phyloP scores from a whole-genome alignment of 2,329 filamentous ascomycete genomes.

The Cladosporium sp. region DNA sequence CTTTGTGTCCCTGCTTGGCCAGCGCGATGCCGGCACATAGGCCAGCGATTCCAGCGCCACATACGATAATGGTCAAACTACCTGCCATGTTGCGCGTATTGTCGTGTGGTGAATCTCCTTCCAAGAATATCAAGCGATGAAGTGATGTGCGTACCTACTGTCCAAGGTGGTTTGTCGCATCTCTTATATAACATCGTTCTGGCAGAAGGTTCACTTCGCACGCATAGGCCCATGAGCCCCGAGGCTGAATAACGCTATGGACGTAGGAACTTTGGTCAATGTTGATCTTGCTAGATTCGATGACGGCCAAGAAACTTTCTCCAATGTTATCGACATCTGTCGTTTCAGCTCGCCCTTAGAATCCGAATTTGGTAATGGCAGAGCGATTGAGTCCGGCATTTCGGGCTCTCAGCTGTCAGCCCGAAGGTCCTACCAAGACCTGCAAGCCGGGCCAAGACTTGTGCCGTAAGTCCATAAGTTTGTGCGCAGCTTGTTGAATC shows the following conservation, averaged over 20 bases:
- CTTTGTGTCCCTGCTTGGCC: slow-evolving; percentile 13
- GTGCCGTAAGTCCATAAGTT: background rate
- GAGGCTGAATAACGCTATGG: background rate
- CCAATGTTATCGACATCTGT: background rate
- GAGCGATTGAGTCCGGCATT: background rate
- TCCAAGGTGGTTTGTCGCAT: background rate
- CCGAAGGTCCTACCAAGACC: background rate
- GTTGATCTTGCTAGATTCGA: background rate
- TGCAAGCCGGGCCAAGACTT: background rate
- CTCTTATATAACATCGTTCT: background rate
- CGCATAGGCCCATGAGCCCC: background rate
- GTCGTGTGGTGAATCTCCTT: background rate
- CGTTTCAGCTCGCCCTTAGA: background rate
- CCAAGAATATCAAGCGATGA: background rate
- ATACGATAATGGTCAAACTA: slow-evolving; percentile 47
- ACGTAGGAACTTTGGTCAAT: background rate
- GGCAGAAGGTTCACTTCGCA: background rate
- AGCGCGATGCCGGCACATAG: slow-evolving; percentile 44
- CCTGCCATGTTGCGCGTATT: background rate
- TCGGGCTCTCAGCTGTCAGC: background rate
- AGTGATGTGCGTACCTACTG: background rate
- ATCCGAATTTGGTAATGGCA: background rate
- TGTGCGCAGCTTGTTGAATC: background rate
- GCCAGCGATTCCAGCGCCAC: slow-evolving; percentile 59
- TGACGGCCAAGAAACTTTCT: background rate